Evolutionary conservation across 2,329 filamentous ascomycete genomes (phyloP), one percentile per base, ranked within the genome.

Genomic region (Alternaria sp.): DNA sequence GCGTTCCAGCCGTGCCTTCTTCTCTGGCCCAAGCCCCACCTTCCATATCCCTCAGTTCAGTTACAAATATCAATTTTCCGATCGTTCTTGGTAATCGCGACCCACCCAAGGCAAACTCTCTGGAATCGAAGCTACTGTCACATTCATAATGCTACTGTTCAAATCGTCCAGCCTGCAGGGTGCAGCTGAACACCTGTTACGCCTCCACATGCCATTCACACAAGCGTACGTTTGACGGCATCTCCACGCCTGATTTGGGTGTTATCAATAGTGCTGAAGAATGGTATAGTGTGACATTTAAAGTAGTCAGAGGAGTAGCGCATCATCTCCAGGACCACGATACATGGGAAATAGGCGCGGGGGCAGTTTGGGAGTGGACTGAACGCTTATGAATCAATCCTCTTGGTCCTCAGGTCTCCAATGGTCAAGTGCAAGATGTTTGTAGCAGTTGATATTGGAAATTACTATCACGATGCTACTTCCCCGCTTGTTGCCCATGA

Each of bases 301-400:
- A 68, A 15, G 73, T 83, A 49, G 82, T 86, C 1, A 75, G 79
- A 4, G 81, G 80, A 3, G 78, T 84, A 4, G 85, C 82, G 2
- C 85, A 88, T 71, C 85, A 88, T 73, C 63, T 87, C 47, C 84
- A 87, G 70, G 86, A 87, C 59, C 85, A 87, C 67, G 73, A 82
- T 11, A 77, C 79, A 43, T 86, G 83, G 83, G 75, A 85, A 57
- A 71, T 79, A 3, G 85, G 85, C 1, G 84, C 83, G 1, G 72
- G 76, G 56, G 84, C 83, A 63, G 59, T 87, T 28, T 66, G 83
- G 21, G 70, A 67, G 0, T 87, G 85, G 70, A 77, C 82, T 57
- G 59, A 75, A 55, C 17, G 63, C 40, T 51, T 65, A 17, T 57
- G 10, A 54, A 21, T n/a, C 26, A 6, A 6, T 2, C 4, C 26